Evolutionary conservation across 306 rosid genomes (phyloP).

Genomic region (Coriaria nepalensis): DNA sequence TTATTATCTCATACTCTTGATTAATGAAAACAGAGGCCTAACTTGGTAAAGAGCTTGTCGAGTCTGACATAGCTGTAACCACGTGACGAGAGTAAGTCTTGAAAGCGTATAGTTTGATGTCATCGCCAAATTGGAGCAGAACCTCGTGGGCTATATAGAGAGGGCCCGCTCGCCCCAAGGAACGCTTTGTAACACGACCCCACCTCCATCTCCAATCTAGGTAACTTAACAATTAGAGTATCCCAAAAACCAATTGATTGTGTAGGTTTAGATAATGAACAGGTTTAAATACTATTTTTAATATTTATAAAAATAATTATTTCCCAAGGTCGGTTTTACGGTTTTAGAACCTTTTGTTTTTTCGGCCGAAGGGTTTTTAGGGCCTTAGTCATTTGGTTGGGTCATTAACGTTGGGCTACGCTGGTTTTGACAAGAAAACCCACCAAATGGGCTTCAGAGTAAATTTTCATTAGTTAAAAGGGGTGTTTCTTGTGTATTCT

Average conservation of each 20-base stretch:
- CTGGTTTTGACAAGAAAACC: too few relatives aligned
- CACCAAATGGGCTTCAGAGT: too few relatives aligned
- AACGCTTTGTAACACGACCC: constrained; percentile 54
- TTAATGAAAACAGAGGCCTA: constrained; percentile 20
- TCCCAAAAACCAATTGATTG: constrained; percentile 9
- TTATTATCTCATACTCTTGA: neutral
- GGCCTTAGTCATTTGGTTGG: too few relatives aligned
- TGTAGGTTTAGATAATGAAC: neutral
- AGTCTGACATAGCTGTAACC: constrained; percentile 74
- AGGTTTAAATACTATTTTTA: too few relatives aligned
- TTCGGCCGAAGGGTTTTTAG: too few relatives aligned
- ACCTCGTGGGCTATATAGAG: constrained; percentile 56
- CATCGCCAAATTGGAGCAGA: constrained; percentile 39
- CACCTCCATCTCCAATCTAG: constrained; percentile 87
- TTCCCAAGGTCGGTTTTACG: too few relatives aligned
- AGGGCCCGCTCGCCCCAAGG: constrained; percentile 69
- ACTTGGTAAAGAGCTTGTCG: constrained; percentile 66
- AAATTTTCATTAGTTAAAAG: too few relatives aligned
- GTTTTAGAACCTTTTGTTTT: too few relatives aligned
- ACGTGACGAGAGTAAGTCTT: constrained; percentile 67
- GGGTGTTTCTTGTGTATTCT: too few relatives aligned
- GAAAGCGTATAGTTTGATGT: constrained; percentile 61
- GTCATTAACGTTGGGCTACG: too few relatives aligned
- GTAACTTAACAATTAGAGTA: constrained; percentile 12
- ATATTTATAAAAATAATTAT: too few relatives aligned